These are phyloP conservation scores for Ceratobasidium sp. DNA, from an alignment of 1,284 basidiomycete genomes.

Conservation along the genomic window DNA sequence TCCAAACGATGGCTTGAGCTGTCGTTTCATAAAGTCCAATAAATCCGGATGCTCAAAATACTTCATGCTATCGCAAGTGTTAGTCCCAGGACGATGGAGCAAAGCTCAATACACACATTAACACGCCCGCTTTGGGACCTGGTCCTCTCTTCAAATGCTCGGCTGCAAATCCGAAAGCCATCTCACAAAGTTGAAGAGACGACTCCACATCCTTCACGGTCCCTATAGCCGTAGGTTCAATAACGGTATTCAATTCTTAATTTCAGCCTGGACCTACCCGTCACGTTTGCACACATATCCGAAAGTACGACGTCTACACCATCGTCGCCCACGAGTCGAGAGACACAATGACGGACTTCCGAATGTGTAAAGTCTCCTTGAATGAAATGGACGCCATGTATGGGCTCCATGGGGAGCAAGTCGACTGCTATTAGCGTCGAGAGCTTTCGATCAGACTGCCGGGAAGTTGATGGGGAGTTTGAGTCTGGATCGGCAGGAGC, in stretches of 20 bases:
- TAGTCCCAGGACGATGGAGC: background rate
- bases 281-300: slow-evolving; percentile 81
- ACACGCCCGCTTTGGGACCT: slow-evolving; percentile 66
- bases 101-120: slow-evolving; percentile 69
- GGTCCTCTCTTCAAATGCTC: slow-evolving; percentile 63
- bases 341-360: slow-evolving; percentile 66
- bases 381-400: slow-evolving; percentile 76
- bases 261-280: slow-evolving; percentile 6
- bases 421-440: slow-evolving; percentile 80
- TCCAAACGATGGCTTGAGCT: slow-evolving; percentile 71
- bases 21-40: slow-evolving; percentile 67
- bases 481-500: background rate
- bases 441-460: slow-evolving; percentile 55
- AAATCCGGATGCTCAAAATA: slow-evolving; percentile 77
- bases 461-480: too few relatives aligned
- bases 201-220: slow-evolving; percentile 70
- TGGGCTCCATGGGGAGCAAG: slow-evolving; percentile 74
- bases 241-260: too few relatives aligned
- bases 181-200: slow-evolving; percentile 73
- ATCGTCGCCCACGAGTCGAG: slow-evolving; percentile 65
- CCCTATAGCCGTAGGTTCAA: slow-evolving; percentile 61
- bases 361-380: slow-evolving; percentile 82
- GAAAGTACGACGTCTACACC: slow-evolving; percentile 77
- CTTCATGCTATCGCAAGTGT: slow-evolving; percentile 68
- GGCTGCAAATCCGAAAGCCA: slow-evolving; percentile 73